Evolutionary conservation across 129 eudicot species (phyloP).

Genomic region (Flaveria sonorensis): DNA sequence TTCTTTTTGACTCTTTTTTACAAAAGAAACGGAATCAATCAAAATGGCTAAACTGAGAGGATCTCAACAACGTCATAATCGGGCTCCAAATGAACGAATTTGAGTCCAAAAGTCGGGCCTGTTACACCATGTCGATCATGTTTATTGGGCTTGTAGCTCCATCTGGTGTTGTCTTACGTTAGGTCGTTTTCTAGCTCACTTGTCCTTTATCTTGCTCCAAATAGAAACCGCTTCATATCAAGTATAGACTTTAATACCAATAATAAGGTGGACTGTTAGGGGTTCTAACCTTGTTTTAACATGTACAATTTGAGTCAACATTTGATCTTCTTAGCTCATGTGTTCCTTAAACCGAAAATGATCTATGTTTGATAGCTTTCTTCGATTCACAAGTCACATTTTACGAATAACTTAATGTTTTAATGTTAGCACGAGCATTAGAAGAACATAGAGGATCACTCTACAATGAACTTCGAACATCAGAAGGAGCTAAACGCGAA

Average conservation of each 20-base stretch:
- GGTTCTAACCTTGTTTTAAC: background rate
- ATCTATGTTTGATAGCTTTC: background rate
- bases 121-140: no score
- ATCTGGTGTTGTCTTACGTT: no score
- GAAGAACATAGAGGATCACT: constrained; percentile 75
- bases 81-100: no score
- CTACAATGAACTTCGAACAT: constrained; percentile 64
- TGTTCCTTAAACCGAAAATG: background rate
- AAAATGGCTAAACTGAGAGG: no score
- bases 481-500: constrained; percentile 80
- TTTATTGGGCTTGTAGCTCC: no score
- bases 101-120: no score
- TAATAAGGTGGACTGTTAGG: background rate
- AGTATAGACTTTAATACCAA: background rate
- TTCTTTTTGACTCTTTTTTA: no score
- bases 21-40: no score
- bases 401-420: background rate
- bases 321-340: background rate
- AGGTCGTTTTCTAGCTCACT: no score
- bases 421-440: constrained; percentile 50
- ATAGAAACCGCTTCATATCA: background rate
- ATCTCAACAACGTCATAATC: no score
- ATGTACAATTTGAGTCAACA: background rate
- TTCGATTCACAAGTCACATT: background rate
- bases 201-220: no score